Percentiles rank a stretch among this genome's conserved stretches.
phyloP scores from a whole-genome alignment of 176 grass and related monocot species.

The Saccharum spontaneum region DNA sequence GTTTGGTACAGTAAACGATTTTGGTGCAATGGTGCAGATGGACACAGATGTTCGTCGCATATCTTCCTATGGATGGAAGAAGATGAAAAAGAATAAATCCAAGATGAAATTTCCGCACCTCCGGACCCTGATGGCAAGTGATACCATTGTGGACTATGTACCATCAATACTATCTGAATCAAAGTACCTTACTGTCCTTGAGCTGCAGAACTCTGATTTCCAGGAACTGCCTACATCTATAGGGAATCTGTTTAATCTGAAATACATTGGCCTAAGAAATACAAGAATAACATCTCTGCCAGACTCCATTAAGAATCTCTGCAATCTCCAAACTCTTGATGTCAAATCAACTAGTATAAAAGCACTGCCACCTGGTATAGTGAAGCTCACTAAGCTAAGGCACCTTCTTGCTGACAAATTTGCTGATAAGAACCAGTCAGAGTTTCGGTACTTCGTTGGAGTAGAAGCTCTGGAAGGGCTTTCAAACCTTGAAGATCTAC shows the following conservation, averaged over 20 bases:
- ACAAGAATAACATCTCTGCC: neutral
- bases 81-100: constrained; percentile 7
- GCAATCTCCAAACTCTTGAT: constrained; percentile 10
- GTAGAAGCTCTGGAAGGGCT: neutral
- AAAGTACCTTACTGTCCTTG: constrained; percentile 19
- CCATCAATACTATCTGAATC: neutral
- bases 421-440: neutral
- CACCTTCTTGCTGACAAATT: constrained; percentile 9
- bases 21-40: constrained; percentile 15
- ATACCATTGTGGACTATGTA: constrained; percentile 1
- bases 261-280: constrained; percentile 8
- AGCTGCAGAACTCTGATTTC: neutral
- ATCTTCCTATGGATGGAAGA: constrained; percentile 17
- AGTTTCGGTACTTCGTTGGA: neutral
- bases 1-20: constrained; percentile 7
- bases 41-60: neutral
- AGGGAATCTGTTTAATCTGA: neutral
- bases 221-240: neutral
- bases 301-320: neutral
- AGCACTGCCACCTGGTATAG: constrained; percentile 7
- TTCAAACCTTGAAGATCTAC: constrained; percentile 6
- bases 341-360: neutral
- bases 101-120: constrained; percentile 19
- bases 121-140: constrained; percentile 9
- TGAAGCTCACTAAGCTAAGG: neutral